Conservation (phyloP, 768 basidiomycete genomes). For the Obba rivulosa region DNA sequence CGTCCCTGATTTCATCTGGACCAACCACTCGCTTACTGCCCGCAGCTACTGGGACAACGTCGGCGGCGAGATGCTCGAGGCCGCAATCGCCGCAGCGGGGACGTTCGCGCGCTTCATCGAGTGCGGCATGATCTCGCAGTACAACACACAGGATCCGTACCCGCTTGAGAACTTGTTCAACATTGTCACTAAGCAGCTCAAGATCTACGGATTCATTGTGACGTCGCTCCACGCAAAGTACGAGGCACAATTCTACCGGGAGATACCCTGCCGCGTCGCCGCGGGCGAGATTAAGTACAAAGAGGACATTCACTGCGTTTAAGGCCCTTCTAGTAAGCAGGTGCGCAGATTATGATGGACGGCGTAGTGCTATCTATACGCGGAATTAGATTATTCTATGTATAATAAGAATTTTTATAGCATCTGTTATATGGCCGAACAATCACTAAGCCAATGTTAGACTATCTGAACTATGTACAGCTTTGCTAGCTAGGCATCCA, state of each 20-base stretch:
- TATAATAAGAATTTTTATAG: no score
- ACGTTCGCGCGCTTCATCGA: conserved; percentile 19
- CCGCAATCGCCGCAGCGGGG: conserved; percentile 15
- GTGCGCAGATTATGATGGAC: no score
- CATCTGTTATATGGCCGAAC: no score
- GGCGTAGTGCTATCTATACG: no score
- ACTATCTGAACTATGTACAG: no score
- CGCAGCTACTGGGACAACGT: conserved; percentile 29
- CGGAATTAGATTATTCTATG: no score
- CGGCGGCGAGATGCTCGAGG: conserved; percentile 25
- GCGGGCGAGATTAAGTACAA: conserved; percentile 31
- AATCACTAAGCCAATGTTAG: no score
- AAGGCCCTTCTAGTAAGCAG: no score
- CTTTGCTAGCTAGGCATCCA: no score
- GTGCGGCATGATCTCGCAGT: conserved; percentile 26
- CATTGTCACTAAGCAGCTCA: conserved; percentile 23
- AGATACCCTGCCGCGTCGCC: conserved; percentile 24
- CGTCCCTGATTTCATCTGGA: neutral
- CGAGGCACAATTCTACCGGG: conserved; percentile 23
- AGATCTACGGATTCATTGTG: conserved; percentile 28
- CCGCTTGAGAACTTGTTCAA: conserved; percentile 19
- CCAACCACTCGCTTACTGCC: no score
- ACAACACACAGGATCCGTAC: conserved; percentile 23
- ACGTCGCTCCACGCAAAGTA: conserved; percentile 19
- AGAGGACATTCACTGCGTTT: no score